Percentiles rank a stretch among this genome's conserved stretches.
phyloP scores from a whole-genome alignment of 2,329 filamentous ascomycete genomes.

The Apiospora phragmitis region DNA sequence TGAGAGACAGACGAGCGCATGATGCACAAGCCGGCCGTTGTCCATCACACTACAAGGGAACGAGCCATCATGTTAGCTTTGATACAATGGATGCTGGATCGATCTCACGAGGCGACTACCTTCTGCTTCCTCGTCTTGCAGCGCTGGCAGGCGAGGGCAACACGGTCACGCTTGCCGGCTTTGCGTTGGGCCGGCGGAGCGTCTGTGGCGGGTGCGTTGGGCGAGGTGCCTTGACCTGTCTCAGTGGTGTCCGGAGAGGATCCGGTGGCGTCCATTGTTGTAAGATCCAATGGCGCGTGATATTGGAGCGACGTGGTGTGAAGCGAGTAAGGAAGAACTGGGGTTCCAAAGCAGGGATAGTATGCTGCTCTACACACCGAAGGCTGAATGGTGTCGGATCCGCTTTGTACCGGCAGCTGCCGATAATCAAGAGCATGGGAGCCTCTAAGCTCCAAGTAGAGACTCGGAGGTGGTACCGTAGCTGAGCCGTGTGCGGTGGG shows the following conservation, averaged over 20 bases:
- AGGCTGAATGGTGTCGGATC: conserved; percentile 6
- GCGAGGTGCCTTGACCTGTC: conserved; percentile 19
- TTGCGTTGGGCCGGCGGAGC: conserved; percentile 24
- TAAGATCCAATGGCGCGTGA: conserved; percentile 18
- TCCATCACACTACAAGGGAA: conserved; percentile 27
- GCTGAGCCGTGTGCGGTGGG: background rate
- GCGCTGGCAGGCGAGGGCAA: conserved; percentile 29
- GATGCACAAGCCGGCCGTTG: conserved; percentile 30
- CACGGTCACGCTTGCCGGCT: conserved; percentile 28
- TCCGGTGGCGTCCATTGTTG: conserved; percentile 18
- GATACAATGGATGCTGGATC: background rate
- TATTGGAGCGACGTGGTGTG: conserved; percentile 13
- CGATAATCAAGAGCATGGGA: conserved; percentile 2
- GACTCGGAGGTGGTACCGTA: conserved; percentile 11
- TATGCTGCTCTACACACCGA: conserved; percentile 10
- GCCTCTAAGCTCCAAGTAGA: background rate
- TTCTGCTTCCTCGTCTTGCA: conserved; percentile 33
- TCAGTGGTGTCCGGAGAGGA: conserved; percentile 26
- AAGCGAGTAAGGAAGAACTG: background rate
- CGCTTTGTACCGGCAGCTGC: background rate
- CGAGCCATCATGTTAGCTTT: background rate
- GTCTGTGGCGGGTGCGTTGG: conserved; percentile 18
- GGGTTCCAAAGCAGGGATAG: conserved; percentile 12
- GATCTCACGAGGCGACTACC: conserved; percentile 18
- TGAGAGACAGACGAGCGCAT: conserved; percentile 28